phyloP scores from a whole-genome alignment of 495 filamentous ascomycete genomes.

The Parachaetomium inaequale region DNA sequence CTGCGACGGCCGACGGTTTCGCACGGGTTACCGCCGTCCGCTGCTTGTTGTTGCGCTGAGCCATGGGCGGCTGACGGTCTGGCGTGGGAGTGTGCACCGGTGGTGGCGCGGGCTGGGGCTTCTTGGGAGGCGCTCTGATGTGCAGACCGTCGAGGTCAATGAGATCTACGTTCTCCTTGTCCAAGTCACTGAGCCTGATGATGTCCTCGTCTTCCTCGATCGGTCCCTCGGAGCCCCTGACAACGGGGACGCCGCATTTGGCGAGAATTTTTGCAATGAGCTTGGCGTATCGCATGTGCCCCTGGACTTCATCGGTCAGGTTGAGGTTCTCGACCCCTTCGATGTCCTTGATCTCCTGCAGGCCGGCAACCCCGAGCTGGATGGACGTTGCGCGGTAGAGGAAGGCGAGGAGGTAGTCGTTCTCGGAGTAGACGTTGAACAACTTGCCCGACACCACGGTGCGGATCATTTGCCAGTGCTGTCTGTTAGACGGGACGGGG shows the following conservation, averaged over 20 bases:
- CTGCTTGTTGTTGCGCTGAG: slow-evolving; percentile 12
- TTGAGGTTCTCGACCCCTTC: slow-evolving; percentile 72
- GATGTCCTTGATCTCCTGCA: slow-evolving; percentile 61
- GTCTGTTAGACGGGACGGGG: slow-evolving; percentile 62
- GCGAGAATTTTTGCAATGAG: slow-evolving; percentile 65
- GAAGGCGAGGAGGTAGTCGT: slow-evolving; percentile 74
- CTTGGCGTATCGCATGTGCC: slow-evolving; percentile 68
- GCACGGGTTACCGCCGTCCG: slow-evolving; percentile 22
- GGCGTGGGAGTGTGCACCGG: neutral
- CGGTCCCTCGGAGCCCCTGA: slow-evolving; percentile 49
- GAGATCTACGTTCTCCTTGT: slow-evolving; percentile 32
- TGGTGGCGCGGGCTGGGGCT: neutral
- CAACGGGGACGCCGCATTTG: slow-evolving; percentile 63
- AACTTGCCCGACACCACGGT: slow-evolving; percentile 69
- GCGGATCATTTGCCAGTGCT: slow-evolving; percentile 65
- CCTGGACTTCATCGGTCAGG: slow-evolving; percentile 66
- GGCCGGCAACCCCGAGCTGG: slow-evolving; percentile 71
- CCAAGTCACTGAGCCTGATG: slow-evolving; percentile 35
- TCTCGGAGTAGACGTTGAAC: slow-evolving; percentile 72
- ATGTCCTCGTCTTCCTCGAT: slow-evolving; percentile 55
- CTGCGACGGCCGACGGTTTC: slow-evolving; percentile 16
- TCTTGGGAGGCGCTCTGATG: slow-evolving; percentile 2
- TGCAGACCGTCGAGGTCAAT: slow-evolving; percentile 52
- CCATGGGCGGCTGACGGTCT: slow-evolving; percentile 4
- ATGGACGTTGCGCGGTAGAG: slow-evolving; percentile 73